These are phyloP conservation scores for Penicillium decumbens DNA, from an alignment of 2,329 filamentous ascomycete species.

Conservation along the genomic window DNA sequence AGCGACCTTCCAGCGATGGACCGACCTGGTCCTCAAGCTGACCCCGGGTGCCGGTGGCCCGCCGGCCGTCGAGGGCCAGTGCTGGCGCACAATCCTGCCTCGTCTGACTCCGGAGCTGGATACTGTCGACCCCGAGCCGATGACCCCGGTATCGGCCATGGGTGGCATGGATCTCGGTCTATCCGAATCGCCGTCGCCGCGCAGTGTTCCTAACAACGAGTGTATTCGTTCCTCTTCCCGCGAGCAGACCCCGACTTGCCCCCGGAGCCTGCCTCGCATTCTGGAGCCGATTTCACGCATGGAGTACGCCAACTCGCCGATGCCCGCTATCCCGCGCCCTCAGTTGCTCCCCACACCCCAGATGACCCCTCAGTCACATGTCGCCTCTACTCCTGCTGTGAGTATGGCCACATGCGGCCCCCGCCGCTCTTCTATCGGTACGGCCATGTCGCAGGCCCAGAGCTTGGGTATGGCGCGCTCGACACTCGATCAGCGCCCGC, in stretches of 20 bases:
- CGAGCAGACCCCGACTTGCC: conserved; percentile 31
- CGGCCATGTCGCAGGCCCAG: conserved; percentile 56
- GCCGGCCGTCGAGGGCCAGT: conserved; percentile 32
- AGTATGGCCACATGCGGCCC: conserved; percentile 48
- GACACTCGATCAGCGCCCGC: conserved; percentile 50
- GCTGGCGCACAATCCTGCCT: conserved; percentile 50
- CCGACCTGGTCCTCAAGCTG: conserved; percentile 81
- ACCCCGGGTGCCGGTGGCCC: conserved; percentile 56
- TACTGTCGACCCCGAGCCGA: conserved; percentile 39
- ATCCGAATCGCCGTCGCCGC: conserved; percentile 31
- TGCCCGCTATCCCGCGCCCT: conserved; percentile 54
- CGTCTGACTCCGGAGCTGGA: conserved; percentile 56
- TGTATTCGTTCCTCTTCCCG: conserved; percentile 21
- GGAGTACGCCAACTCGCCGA: conserved; percentile 40
- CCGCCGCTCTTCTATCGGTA: conserved; percentile 55
- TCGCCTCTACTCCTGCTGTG: conserved; percentile 58
- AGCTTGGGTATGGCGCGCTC: conserved; percentile 53
- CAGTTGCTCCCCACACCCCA: conserved; percentile 58
- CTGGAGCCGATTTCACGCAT: conserved; percentile 48
- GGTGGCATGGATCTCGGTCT: conserved; percentile 25
- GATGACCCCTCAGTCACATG: conserved; percentile 55
- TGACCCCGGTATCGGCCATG: conserved; percentile 26
- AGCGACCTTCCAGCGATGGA: conserved; percentile 85
- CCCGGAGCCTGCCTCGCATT: conserved; percentile 41
- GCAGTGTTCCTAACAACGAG: conserved; percentile 21